Evolutionary conservation across 352 stramenopile genomes (phyloP).

Genomic region (Phytopythium oedochilum): DNA sequence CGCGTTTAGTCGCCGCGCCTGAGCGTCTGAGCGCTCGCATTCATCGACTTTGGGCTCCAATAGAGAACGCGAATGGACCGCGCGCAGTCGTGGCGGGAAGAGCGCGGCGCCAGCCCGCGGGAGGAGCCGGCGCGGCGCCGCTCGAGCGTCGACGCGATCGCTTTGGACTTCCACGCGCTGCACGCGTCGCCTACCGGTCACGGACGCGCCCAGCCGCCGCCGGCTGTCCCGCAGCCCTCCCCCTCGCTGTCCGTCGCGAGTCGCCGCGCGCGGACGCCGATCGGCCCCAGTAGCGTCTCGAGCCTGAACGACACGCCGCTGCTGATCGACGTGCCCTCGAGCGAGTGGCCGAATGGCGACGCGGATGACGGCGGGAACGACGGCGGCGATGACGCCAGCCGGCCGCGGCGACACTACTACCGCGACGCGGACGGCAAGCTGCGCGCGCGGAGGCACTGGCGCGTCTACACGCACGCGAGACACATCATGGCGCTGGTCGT

Average conservation of each 20-base stretch:
- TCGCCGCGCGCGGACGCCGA: not conserved
- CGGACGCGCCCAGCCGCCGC: not conserved
- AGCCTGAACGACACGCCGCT: slow-evolving; percentile 1
- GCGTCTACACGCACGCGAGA: slow-evolving; percentile 44
- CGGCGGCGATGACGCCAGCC: not conserved
- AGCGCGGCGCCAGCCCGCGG: not conserved
- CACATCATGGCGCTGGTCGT: slow-evolving; percentile 42
- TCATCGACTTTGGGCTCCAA: too few relatives aligned
- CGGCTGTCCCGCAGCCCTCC: not conserved
- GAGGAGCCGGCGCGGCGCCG: not conserved
- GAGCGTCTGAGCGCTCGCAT: too few relatives aligned
- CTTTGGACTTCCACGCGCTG: not conserved
- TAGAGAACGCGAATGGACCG: not conserved
- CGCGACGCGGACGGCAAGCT: slow-evolving; percentile 45
- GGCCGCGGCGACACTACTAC: slow-evolving; percentile 63
- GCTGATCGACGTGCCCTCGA: not conserved
- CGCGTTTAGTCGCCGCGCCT: too few relatives aligned
- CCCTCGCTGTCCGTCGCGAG: not conserved
- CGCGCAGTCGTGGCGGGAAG: not conserved
- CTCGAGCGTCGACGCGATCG: not conserved
- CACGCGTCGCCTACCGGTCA: not conserved
- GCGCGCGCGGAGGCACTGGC: slow-evolving; percentile 46
- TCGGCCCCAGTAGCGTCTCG: not conserved
- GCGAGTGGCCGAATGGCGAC: not conserved
- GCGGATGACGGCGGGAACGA: not conserved